These are phyloP conservation scores for Sextonia rubra DNA, from an alignment of 164 flowering plant species.

Conservation along the genomic window DNA sequence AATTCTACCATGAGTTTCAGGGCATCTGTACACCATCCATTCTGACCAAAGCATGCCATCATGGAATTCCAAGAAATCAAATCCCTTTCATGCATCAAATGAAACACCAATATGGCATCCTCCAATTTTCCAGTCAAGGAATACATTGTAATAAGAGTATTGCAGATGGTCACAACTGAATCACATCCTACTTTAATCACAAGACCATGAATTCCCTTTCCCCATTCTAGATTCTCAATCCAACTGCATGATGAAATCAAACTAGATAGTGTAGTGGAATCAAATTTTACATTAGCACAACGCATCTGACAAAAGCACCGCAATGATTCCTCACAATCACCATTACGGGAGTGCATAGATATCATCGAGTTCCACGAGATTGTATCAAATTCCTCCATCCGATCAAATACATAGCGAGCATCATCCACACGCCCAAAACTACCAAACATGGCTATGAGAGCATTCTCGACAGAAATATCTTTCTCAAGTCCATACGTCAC, in stretches of 20 bases:
- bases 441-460: constrained; percentile 72
- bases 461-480: constrained; percentile 57
- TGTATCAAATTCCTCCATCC: constrained; percentile 60
- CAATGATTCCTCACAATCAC: constrained; percentile 39
- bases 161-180: constrained; percentile 45
- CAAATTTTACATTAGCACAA: constrained; percentile 28
- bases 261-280: constrained; percentile 57
- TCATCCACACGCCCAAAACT: constrained; percentile 36
- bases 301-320: constrained; percentile 51
- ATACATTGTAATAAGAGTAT: constrained; percentile 68
- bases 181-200: constrained; percentile 47
- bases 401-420: constrained; percentile 44
- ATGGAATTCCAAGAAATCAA: constrained; percentile 77
- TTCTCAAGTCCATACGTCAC: constrained; percentile 42
- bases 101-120: constrained; percentile 45
- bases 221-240: constrained; percentile 50
- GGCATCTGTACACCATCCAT: constrained; percentile 35
- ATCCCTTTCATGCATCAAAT: constrained; percentile 54
- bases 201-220: constrained; percentile 59
- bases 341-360: constrained; percentile 53
- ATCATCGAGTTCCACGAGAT: constrained; percentile 85
- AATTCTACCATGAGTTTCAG: constrained; percentile 39
- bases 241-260: constrained; percentile 47
- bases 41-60: constrained; percentile 53
- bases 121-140: constrained; percentile 44